phyloP scores from a whole-genome alignment of 2,329 filamentous ascomycete species.

The Aureobasidium musti region DNA sequence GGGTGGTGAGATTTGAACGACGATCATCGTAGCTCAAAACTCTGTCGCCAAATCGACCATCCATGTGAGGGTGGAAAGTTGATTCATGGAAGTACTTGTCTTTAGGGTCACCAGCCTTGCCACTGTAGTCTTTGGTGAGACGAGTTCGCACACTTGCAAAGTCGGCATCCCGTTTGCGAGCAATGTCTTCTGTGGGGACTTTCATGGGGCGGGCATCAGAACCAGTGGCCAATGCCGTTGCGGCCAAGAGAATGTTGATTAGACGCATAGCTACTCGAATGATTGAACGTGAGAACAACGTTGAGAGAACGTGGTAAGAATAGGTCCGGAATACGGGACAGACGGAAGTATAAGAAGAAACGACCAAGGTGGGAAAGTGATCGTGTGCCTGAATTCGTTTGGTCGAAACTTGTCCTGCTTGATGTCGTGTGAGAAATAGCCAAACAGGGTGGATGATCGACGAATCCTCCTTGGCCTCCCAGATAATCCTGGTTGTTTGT shows the following conservation, averaged over 20 bases:
- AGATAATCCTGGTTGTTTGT: constrained; percentile 16
- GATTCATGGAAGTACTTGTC: constrained; percentile 58
- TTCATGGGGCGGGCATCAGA: constrained; percentile 22
- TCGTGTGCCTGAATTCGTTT: constrained; percentile 27
- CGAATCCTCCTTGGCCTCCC: constrained; percentile 17
- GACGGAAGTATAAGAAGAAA: constrained; percentile 6
- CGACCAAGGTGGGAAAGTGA: constrained; percentile 3
- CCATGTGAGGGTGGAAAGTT: constrained; percentile 58
- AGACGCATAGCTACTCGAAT: neutral
- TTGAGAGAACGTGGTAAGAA: neutral
- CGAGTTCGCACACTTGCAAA: constrained; percentile 49
- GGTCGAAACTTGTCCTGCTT: constrained; percentile 1
- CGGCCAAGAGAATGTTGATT: constrained; percentile 16
- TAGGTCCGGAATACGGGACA: neutral
- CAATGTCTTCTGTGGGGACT: constrained; percentile 14
- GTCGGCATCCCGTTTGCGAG: constrained; percentile 43
- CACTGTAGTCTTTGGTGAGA: constrained; percentile 46
- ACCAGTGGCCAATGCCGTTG: constrained; percentile 2
- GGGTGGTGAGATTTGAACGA: constrained; percentile 50
- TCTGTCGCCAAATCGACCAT: constrained; percentile 56
- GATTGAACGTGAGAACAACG: neutral
- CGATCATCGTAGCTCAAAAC: constrained; percentile 52
- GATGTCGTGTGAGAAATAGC: constrained; percentile 23
- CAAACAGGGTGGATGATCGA: constrained; percentile 20
- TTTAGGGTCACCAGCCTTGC: constrained; percentile 39